A percentile compares a stretch with the other conserved stretches of the same genome.
These are phyloP conservation scores for Rubia tinctorum DNA, from an alignment of 305 asterid species.

Conservation along the genomic window DNA sequence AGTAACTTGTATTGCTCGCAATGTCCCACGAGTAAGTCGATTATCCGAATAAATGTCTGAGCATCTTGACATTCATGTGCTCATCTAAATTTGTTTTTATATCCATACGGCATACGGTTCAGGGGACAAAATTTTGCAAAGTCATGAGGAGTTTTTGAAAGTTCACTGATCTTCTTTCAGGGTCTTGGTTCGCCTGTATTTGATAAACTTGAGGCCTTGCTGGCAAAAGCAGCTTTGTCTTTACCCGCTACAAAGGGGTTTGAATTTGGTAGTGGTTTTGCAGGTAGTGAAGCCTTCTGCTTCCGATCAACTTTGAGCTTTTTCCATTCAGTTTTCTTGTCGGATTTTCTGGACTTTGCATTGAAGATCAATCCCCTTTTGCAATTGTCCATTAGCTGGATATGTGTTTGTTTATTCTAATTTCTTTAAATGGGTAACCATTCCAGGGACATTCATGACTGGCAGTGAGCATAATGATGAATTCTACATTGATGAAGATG, in stretches of 20 bases:
- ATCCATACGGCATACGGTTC: neutral
- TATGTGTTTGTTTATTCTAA: conserved; percentile 22
- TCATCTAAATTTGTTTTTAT: neutral
- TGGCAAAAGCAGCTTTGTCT: conserved; percentile 91
- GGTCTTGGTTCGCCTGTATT: conserved; percentile 81
- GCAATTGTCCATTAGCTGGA: neutral
- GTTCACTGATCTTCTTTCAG: conserved; percentile 20
- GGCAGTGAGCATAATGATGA: conserved; percentile 98
- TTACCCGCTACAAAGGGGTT: conserved; percentile 99
- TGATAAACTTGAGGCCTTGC: conserved; percentile 97
- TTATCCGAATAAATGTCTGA: conserved; percentile 10
- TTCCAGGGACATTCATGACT: conserved; percentile 84
- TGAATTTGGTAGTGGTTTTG: conserved; percentile 95
- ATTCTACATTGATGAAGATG: conserved; percentile 74
- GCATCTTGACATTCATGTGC: conserved; percentile 7
- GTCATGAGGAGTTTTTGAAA: conserved; percentile 4
- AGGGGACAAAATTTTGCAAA: neutral
- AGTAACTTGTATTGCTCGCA: conserved; percentile 93
- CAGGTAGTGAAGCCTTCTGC: conserved; percentile 43
- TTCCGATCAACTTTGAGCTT: conserved; percentile 6
- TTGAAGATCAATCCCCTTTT: neutral
- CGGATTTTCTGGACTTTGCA: neutral
- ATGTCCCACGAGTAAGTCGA: conserved; percentile 71
- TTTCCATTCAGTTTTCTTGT: neutral
- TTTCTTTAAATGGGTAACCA: conserved; percentile 17